Base-by-base conservation (phyloP, 2,329 filamentous ascomycete genomes). In the Colletotrichum salicis region DNA sequence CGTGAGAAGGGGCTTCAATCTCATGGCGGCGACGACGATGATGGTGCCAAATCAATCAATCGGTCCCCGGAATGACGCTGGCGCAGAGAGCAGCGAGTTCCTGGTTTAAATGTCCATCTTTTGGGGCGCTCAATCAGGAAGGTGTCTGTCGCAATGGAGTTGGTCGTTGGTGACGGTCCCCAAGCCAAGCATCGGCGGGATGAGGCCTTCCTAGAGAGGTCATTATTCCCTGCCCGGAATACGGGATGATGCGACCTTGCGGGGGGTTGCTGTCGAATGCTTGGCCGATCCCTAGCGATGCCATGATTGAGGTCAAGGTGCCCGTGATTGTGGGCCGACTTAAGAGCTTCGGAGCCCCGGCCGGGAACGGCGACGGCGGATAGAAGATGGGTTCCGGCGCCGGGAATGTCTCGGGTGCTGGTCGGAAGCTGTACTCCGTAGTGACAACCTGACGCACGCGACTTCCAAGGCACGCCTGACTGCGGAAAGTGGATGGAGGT, bases 81-180 rank as follows among this genome's bases (percentile, higher is more conserved):
- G 2, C 7, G 15, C 13, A 4, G 10, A 5, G 15, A 5, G 8
- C 22, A 5, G 48, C 27, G 27, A 11, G 15, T 29, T 41, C 31
- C 8, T 13, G 22, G 52, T 54, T 59, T 54, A 37, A 27, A 27
- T 56, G 31, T 8, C 2, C 48, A 37, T 24, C 31, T 10, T 51
- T 11, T 6, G 11, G 8, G 2, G 31, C 48, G 56, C 7, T 67
- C 24, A n/a, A 70, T 48, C 13, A 59, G 67, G 48, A 70, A 70
- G 67, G 67, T 70, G 48, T n/a, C 56, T 19, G 12, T 51, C 37
- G 57, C 12, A 48, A 60, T 66, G 67, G 67, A 60, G 33, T 51
- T 66, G 45, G 29, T 59, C 33, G 45, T 51, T 66, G 45, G 29
- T 59, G 45, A 54, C 24, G 57, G 13, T 59, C 31, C 12, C 60